Percentiles rank a stretch among this genome's conserved stretches.
Conservation (phyloP, 306 rosid genomes). For the Canavalia gladiata region DNA sequence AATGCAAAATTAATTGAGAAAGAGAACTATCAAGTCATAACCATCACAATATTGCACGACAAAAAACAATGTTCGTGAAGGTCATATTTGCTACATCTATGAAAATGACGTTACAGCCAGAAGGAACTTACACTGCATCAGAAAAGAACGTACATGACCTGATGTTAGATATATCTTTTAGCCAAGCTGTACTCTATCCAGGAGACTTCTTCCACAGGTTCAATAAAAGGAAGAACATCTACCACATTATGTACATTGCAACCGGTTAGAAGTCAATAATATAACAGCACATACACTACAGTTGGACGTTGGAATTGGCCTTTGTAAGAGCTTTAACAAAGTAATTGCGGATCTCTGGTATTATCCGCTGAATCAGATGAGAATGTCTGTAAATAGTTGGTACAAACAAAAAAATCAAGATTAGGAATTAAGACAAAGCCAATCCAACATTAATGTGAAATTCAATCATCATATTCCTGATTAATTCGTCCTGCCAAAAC, state of each 20-base stretch:
- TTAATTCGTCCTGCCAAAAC: background rate
- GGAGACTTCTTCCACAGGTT: slow-evolving; percentile 54
- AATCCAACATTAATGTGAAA: slow-evolving; percentile 7
- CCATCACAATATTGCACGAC: slow-evolving; percentile 51
- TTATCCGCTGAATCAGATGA: slow-evolving; percentile 72
- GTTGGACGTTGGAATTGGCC: slow-evolving; percentile 64
- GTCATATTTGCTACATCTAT: slow-evolving; percentile 54
- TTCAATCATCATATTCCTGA: background rate
- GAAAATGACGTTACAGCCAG: slow-evolving; percentile 45
- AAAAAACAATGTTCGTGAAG: slow-evolving; percentile 51
- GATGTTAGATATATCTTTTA: slow-evolving; percentile 44
- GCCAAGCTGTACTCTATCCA: slow-evolving; percentile 54
- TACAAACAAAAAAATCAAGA: slow-evolving; percentile 37
- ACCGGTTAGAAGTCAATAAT: slow-evolving; percentile 70
- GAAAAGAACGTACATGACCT: slow-evolving; percentile 51
- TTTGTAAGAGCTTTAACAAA: slow-evolving; percentile 78
- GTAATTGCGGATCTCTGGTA: slow-evolving; percentile 81
- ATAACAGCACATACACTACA: slow-evolving; percentile 54
- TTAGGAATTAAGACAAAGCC: background rate
- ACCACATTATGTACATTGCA: slow-evolving; percentile 73
- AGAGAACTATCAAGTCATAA: slow-evolving; percentile 25
- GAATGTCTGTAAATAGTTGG: slow-evolving; percentile 72
- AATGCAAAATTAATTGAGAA: slow-evolving; percentile 45
- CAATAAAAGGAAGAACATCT: slow-evolving; percentile 55
- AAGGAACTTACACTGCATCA: slow-evolving; percentile 44